Conservation (phyloP, 768 basidiomycete species). For the Amanita phalloides region DNA sequence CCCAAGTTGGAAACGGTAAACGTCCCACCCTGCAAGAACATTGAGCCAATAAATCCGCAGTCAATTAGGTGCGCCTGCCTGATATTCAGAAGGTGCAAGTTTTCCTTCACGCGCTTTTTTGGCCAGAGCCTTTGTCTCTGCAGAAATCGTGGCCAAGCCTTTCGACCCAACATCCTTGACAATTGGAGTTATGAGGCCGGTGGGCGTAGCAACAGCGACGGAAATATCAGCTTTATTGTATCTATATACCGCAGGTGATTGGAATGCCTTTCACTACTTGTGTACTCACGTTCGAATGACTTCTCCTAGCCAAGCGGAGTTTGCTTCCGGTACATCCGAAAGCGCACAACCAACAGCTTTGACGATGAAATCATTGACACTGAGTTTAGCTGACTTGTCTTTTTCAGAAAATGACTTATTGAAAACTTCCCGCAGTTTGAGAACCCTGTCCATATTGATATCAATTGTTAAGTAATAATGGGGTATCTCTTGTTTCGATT, state of each 20-base stretch:
- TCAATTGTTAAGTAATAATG: conserved; percentile 96
- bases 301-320: conserved; percentile 96
- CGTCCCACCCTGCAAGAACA: conserved; percentile 65
- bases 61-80: conserved; percentile 36
- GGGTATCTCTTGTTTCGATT: conserved; percentile 91
- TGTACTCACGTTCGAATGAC: conserved; percentile 82
- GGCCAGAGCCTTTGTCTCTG: conserved; percentile 86
- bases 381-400: conserved; percentile 87
- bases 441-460: conserved; percentile 91
- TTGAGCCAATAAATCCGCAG: neutral
- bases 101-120: conserved; percentile 97
- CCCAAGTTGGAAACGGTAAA: conserved; percentile 99
- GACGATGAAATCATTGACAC: conserved; percentile 96
- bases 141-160: conserved; percentile 86
- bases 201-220: conserved; percentile 92
- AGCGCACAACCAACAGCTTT: conserved; percentile 91
- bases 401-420: conserved; percentile 81
- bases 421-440: conserved; percentile 92
- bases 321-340: conserved; percentile 92
- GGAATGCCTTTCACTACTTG: neutral
- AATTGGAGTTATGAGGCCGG: conserved; percentile 95
- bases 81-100: conserved; percentile 90
- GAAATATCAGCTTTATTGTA: conserved; percentile 98
- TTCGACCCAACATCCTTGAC: conserved; percentile 88
- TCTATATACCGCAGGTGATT: conserved; percentile 23